Evolutionary conservation across 2,329 filamentous ascomycete species (phyloP), one percentile per base, ranked within the genome.

Genomic region (Stagonosporopsis rhizophila): DNA sequence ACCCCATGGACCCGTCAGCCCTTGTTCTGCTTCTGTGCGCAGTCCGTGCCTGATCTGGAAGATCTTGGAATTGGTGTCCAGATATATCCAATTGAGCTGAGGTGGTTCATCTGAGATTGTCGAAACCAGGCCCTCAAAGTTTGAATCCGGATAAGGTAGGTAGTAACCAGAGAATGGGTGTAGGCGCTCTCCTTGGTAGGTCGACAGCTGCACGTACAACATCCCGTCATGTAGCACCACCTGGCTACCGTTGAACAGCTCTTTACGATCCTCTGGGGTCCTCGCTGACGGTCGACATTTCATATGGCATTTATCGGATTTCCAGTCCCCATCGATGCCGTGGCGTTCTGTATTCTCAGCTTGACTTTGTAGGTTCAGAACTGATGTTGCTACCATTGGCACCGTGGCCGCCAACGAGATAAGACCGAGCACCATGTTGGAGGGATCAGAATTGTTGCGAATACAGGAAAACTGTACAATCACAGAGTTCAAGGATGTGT

Each of bases 41-140:
- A 88, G 61, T 65, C 87, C 83, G 41, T 83, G 76, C 23, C 62
- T 56, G 30, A 66, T 56, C 28, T 64, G 61, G 8, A 49, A 59
- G 11, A 56, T 49, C 34, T 82, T 75, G 1, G 85, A 87, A 5
- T 82, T 74, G 37, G 80, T 81, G 66, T 89, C 84, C 11, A 85
- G 80, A 64, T 87, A 89, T 12, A 89, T 81, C 87, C 87, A 90
- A 61, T 89, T 88, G 50, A 90, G 71, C 73, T 87, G 82, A 0
- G 87, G 87, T 9, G 86, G 86, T 52, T 80, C 75, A 6, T 75
- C 70, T 28, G 74, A 76, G 17, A 82, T 79, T 5, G 79, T 82
- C 30, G 76, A 79, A 2, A 82, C 81, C 9, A 82, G 68, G 0
- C 81, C 81, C 30, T 64, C 61, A 42, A 79, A 65, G 15, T 78